Evolutionary conservation across 1,284 basidiomycete species (phyloP).

Genomic region (Irpex sp.): DNA sequence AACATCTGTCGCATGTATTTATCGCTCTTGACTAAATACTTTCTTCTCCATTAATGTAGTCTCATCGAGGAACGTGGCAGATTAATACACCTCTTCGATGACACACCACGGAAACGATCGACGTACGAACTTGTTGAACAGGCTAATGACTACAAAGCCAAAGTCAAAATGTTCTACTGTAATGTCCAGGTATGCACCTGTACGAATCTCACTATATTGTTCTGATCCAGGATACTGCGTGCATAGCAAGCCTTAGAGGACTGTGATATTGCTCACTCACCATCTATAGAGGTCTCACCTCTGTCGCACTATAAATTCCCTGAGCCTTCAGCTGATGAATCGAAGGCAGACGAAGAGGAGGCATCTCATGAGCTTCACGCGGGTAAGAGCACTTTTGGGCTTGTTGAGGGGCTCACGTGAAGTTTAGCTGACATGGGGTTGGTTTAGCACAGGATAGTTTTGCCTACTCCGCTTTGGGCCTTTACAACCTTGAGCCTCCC

Average conservation of each 20-base stretch:
- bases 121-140: not conserved
- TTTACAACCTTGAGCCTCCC: not conserved
- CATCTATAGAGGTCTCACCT: not conserved
- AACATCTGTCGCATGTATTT: not conserved
- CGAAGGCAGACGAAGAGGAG: not conserved
- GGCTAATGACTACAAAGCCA: conserved; percentile 6
- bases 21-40: too few relatives aligned
- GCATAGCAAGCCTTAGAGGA: not conserved
- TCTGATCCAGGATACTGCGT: not conserved
- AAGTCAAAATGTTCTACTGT: conserved; percentile 3
- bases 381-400: not conserved
- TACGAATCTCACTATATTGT: not conserved
- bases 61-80: not conserved
- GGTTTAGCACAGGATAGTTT: not conserved
- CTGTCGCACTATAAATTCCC: not conserved
- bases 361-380: not conserved
- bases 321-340: not conserved
- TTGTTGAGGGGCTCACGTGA: not conserved
- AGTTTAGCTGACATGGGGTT: too few relatives aligned
- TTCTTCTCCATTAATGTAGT: not conserved
- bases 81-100: not conserved
- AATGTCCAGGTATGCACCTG: conserved; percentile 3
- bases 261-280: not conserved
- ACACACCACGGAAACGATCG: not conserved
- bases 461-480: not conserved